Percentiles rank a stretch among this genome's conserved stretches.
Evolutionary conservation across 1,284 basidiomycete species (phyloP).

Genomic region (Abortiporus biennis): DNA sequence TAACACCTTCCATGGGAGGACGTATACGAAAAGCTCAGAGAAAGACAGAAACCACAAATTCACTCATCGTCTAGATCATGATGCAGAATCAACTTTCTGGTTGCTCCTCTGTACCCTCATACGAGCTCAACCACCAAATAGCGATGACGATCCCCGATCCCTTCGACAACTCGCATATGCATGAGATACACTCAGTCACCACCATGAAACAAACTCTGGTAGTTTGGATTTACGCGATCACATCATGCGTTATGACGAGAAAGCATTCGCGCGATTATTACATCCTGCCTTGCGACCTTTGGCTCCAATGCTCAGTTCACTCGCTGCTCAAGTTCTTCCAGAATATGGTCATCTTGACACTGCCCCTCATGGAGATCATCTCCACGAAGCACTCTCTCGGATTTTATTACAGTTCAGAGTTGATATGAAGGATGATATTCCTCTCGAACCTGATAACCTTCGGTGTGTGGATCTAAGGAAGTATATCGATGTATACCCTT

Average conservation of each 20-base stretch:
- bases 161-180: no score
- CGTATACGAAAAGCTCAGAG: background rate
- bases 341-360: background rate
- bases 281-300: background rate
- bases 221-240: background rate
- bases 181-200: background rate
- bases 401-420: background rate
- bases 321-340: background rate
- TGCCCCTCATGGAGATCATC: background rate
- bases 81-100: conserved; percentile 1
- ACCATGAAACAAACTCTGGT: no score
- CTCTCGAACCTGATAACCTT: no score
- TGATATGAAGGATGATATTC: background rate
- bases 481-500: no score
- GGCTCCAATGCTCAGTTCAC: background rate
- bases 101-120: background rate
- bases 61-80: background rate
- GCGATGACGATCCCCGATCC: background rate
- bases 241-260: background rate
- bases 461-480: no score
- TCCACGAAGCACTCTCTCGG: background rate
- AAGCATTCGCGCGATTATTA: background rate
- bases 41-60: background rate
- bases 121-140: background rate
- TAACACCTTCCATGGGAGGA: background rate